These are phyloP conservation scores for Teunomyces barrocoloradensis DNA, from an alignment of 805 yeast genomes.

Conservation along the genomic window DNA sequence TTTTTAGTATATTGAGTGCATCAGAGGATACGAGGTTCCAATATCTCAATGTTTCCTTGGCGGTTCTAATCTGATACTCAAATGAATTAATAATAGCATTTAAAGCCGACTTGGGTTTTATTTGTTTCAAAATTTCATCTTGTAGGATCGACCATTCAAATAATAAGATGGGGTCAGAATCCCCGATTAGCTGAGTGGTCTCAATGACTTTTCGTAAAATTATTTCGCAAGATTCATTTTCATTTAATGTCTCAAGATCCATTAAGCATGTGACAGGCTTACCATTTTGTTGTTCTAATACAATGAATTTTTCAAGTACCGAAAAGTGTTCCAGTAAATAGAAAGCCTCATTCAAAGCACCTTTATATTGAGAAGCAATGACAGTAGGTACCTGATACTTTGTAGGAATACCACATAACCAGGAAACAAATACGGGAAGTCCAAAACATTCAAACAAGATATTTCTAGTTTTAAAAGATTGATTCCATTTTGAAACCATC, in stretches of 20 bases:
- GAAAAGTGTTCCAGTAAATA: conserved; percentile 2
- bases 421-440: conserved; percentile 37
- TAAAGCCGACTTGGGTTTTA: conserved; percentile 4
- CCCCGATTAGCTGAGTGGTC: conserved; percentile 4
- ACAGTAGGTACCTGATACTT: neutral
- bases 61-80: conserved; percentile 12
- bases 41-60: neutral
- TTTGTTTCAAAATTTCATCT: neutral
- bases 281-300: conserved; percentile 1
- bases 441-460: conserved; percentile 14
- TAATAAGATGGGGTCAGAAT: conserved; percentile 1
- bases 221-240: conserved; percentile 4
- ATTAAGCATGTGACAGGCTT: neutral
- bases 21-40: neutral
- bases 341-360: conserved; percentile 9
- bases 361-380: conserved; percentile 4
- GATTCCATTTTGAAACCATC: conserved; percentile 48
- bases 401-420: conserved; percentile 38
- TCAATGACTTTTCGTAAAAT: conserved; percentile 9
- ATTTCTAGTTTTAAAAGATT: conserved; percentile 31
- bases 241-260: conserved; percentile 6
- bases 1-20: neutral
- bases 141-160: conserved; percentile 10
- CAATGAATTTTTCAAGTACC: conserved; percentile 8
- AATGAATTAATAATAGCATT: conserved; percentile 11